Base-by-base conservation (phyloP, 495 filamentous ascomycete genomes). In the Platismatia glauca region DNA sequence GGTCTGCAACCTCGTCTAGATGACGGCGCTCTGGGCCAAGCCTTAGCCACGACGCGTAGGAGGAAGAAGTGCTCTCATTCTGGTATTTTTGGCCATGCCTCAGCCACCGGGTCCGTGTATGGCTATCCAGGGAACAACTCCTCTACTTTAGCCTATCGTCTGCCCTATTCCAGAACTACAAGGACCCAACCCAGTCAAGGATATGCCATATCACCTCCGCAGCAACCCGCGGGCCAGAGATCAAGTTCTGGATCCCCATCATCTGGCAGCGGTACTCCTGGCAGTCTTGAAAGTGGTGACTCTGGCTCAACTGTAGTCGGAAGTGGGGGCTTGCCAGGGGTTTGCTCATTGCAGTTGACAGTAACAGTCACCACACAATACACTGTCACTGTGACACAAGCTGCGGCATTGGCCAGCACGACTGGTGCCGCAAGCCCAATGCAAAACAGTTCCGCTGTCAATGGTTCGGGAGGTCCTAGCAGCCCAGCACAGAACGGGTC, bases 1-100 rank as follows among this genome's bases (percentile, higher is more conserved):
- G 39, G 52, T 35, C 38, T 64, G 27, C 50, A 55, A 44, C 65
- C 58, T 57, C 62, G 62, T 57, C 61, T 61, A 39, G 61, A 61
- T 53, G 62, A 55, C 58, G 24, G 38, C 38, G 37, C 62, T 24
- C 58, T 20, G 61, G 39, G 18, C 24, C 56, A 52, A 50, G 27
- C 58, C 44, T 33, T 35, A 52, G 48, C 48, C 27, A 9, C 27
- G 8, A 50, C 43, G 22, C 43, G 41, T 29, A 60, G 33, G 22
- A 31, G 60, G 38, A 62, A 62, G 5, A 62, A 48, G 35, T 48
- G 52, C 31, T 20, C 24, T 31, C 43, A 7, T 46, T 55, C 31
- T 29, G 12, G 20, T 15, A 1, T 38, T 15, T 55, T 35, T 22
- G 48, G 24, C 37, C 3, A 29, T 38, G 56, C 22, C 22, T 61